Evolutionary conservation across 306 rosid species (phyloP).

Genomic region (Glycine latifolia): DNA sequence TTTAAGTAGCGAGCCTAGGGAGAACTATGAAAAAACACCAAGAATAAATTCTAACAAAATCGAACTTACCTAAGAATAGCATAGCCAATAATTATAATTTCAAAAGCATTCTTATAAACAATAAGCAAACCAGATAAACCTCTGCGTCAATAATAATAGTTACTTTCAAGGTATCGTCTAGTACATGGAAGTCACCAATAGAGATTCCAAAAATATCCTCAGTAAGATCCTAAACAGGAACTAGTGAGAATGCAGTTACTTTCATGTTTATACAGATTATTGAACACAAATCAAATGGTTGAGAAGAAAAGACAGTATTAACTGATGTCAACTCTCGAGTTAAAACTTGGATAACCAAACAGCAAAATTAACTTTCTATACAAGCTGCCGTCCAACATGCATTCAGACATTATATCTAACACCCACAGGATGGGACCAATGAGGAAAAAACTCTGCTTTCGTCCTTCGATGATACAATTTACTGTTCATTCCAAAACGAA

Average conservation of each 20-base stretch:
- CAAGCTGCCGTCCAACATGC: slow-evolving; percentile 16
- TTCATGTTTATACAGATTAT: not conserved
- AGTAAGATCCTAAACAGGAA: not conserved
- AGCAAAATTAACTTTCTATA: slow-evolving; percentile 15
- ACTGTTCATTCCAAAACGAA: slow-evolving; percentile 6
- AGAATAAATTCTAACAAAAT: too few species aligned
- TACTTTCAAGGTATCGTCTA: not conserved
- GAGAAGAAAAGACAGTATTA: not conserved
- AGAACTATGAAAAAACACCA: too few species aligned
- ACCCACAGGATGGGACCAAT: not conserved
- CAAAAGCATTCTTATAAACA: too few species aligned
- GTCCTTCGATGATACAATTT: slow-evolving; percentile 3
- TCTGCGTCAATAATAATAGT: not conserved
- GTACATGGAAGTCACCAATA: not conserved
- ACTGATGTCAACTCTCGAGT: not conserved
- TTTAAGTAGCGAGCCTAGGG: too few species aligned
- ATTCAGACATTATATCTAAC: not conserved
- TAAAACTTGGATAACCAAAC: not conserved
- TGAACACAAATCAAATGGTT: slow-evolving; percentile 1
- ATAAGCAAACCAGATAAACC: not conserved
- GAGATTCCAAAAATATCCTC: not conserved
- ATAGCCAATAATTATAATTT: too few species aligned
- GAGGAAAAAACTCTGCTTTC: not conserved
- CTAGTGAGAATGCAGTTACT: not conserved
- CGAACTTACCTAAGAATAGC: too few species aligned